phyloP scores from a whole-genome alignment of 225 moss, liverwort and hornwort species.

The Physcomitrellopsis africana region DNA sequence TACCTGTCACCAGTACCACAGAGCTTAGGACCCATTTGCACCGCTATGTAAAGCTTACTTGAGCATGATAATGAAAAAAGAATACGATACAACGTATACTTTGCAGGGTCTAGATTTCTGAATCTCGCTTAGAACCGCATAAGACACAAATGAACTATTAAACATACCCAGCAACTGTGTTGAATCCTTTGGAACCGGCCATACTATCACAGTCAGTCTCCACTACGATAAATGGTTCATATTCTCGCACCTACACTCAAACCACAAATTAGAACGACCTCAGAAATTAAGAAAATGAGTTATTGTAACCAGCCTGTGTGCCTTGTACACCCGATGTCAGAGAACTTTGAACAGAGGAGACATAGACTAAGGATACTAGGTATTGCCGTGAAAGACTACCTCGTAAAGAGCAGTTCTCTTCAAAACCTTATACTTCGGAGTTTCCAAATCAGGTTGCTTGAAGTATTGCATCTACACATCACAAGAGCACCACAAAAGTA shows the following conservation, averaged over 20 bases:
- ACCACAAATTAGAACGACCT: background rate
- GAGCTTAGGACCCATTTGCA: constrained; percentile 14
- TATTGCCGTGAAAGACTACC: constrained; percentile 41
- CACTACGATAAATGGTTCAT: constrained; percentile 45
- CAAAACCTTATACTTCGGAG: constrained; percentile 76
- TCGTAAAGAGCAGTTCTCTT: constrained; percentile 80
- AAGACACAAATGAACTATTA: background rate
- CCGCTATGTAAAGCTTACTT: background rate
- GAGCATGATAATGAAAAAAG: background rate
- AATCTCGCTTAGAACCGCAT: background rate
- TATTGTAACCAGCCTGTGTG: background rate
- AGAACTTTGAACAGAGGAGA: background rate
- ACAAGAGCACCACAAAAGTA: constrained; percentile 21
- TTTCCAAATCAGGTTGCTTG: constrained; percentile 92
- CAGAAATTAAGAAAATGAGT: background rate
- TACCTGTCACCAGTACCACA: constrained; percentile 59
- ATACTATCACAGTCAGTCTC: constrained; percentile 65
- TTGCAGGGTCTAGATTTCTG: no score
- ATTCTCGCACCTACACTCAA: constrained; percentile 50
- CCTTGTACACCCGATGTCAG: background rate
- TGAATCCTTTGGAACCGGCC: constrained; percentile 61
- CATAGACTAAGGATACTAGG: background rate
- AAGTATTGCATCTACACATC: constrained; percentile 66
- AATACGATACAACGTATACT: no score
- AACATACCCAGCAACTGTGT: constrained; percentile 56